Evolutionary conservation across 805 yeast species (phyloP).

Genomic region (Lachancea sp.): DNA sequence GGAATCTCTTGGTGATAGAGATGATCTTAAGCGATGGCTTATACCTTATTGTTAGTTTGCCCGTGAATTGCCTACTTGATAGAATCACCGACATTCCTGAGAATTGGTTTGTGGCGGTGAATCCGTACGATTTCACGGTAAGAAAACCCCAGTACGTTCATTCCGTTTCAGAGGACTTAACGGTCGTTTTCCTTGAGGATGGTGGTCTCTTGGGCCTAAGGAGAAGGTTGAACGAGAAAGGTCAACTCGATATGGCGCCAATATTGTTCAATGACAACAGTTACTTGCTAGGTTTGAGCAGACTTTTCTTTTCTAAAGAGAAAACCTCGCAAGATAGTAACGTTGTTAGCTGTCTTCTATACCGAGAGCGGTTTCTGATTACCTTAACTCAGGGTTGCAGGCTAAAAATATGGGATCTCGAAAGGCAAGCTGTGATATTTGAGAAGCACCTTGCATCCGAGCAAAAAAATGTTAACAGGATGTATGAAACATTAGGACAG

Average conservation of each 20-base stretch:
- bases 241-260: constrained; percentile 33
- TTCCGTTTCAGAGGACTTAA: constrained; percentile 38
- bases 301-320: constrained; percentile 18
- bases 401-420: constrained; percentile 29
- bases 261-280: constrained; percentile 51
- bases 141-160: constrained; percentile 50
- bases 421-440: constrained; percentile 18
- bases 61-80: constrained; percentile 20
- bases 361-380: constrained; percentile 17
- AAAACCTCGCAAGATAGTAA: constrained; percentile 12
- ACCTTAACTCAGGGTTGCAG: constrained; percentile 25
- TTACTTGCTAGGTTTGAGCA: constrained; percentile 35
- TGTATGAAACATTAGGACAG: constrained; percentile 29
- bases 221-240: constrained; percentile 13
- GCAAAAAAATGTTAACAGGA: constrained; percentile 12
- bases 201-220: constrained; percentile 65
- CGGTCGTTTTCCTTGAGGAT: constrained; percentile 60
- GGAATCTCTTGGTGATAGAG: constrained; percentile 14
- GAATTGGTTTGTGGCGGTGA: constrained; percentile 62
- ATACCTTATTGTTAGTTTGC: constrained; percentile 18
- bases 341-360: constrained; percentile 20
- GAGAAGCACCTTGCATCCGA: constrained; percentile 10
- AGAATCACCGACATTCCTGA: constrained; percentile 2
- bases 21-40: constrained; percentile 25
- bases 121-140: constrained; percentile 58